Evolutionary conservation across 179 eudicot species (phyloP).

Genomic region (Gypsophila paniculata): DNA sequence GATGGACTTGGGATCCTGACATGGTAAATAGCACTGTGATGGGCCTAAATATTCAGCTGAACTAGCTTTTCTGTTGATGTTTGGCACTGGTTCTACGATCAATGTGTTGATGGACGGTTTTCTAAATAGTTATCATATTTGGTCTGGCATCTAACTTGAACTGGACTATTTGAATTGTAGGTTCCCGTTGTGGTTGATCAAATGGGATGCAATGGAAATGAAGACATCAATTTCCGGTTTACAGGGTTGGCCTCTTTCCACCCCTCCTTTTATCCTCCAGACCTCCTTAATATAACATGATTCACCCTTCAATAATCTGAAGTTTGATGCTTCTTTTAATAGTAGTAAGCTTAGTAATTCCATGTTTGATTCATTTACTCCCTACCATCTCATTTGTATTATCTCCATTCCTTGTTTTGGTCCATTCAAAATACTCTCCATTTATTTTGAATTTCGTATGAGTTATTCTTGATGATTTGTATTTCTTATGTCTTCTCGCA

Average conservation of each 20-base stretch:
- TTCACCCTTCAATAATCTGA: not conserved
- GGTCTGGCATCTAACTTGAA: constrained; percentile 19
- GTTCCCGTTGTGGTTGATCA: constrained; percentile 78
- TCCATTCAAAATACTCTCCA: too few species aligned
- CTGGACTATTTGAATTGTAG: constrained; percentile 36
- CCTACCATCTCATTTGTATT: too few species aligned
- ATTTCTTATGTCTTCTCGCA: constrained; percentile 25
- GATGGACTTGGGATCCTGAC: constrained; percentile 95
- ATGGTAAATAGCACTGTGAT: constrained; percentile 39
- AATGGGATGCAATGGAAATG: constrained; percentile 85
- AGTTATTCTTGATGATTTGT: constrained; percentile 7
- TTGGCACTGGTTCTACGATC: not conserved
- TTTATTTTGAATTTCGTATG: not conserved
- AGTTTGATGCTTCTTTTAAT: not conserved
- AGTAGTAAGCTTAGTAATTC: not conserved
- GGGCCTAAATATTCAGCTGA: constrained; percentile 3
- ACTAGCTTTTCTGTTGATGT: constrained; percentile 3
- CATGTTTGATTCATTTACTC: constrained; percentile 6
- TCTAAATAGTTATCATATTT: not conserved
- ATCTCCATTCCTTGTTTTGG: too few species aligned
- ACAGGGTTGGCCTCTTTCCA: constrained; percentile 64
- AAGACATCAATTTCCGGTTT: constrained; percentile 88
- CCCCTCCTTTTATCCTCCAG: not conserved
- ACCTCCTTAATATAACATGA: not conserved
- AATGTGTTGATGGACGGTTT: constrained; percentile 8